Evolutionary conservation across 2,329 filamentous ascomycete species (phyloP), one percentile per base, ranked within the genome.

Genomic region (Colletotrichum navitas): DNA sequence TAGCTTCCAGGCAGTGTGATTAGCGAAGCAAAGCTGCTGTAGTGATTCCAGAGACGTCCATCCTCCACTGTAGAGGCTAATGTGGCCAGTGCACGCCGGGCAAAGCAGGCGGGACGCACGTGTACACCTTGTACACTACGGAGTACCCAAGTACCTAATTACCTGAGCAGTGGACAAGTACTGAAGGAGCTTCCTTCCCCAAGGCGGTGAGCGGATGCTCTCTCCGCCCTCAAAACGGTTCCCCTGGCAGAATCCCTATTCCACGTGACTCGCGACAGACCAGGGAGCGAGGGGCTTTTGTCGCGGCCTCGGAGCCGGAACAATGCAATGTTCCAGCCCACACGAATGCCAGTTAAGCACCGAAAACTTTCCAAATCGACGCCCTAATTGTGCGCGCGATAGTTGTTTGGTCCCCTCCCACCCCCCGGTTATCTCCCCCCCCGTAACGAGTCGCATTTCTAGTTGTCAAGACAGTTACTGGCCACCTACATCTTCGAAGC

Each of bases 1-100:
- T 60, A 70, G 61, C 70, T 66, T 66, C 54, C 51, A 68, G 69
- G 59, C 54, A 49, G 45, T 66, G 24, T 71, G 66, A 64, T 70
- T 58, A 68, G 65, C 55, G 39, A 59, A 64, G 51, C 59, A 63
- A 11, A 69, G 59, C 54, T 49, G 61, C 60, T 52, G 54, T 55
- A 26, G 41, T 59, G 65, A 49, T 72, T 72, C 69, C 49, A 72
- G 45, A 69, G 69, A 41, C 60, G 60, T 72, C 69, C 54, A 72
- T 72, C 59, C 69, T 69, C 65, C 69, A 64, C 69, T 63, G 52
- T 54, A 63, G 36, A n/a, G 24, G 51, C 29, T n/a, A 21, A 18
- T 47, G 65, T 59, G 55, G 52, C 29, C 65, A 59, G 59, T 59
- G 59, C 59, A 29, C 32, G 36, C 34, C 45, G 32, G 16, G 39